Base-by-base conservation (phyloP, 2,329 filamentous ascomycete genomes). In the Alternaria gaisen region DNA sequence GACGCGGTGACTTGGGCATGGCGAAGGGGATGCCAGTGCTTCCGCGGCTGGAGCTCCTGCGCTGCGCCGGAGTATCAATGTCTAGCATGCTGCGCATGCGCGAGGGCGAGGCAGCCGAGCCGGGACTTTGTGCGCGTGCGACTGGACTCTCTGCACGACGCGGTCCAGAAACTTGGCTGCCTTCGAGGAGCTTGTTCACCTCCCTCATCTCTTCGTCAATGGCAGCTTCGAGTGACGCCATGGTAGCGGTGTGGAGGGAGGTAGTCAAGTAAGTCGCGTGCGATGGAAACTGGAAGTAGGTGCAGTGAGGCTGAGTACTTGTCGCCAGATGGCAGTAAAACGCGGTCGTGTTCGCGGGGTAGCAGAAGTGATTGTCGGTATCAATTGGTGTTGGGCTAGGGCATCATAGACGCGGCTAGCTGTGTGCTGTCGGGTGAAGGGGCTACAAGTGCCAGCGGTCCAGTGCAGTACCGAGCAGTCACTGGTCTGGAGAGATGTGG, bases 171-270 rank as follows among this genome's bases (percentile, higher is more conserved):
- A 57, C 66, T 20, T 66, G 64, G 24, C 68, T 81, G 44, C 84
- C 85, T 76, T 91, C 88, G 42, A 93, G 82, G 63, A 92, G 81
- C 48, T 88, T 88, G 67, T 93, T 82, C 40, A 93, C 88, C 79
- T 92, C 90, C 64, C 85, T 84, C 63, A 90, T 86, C 83, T 94
- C 91, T 82, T 93, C 89, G 74, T 93, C 91, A 65, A 93, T 83
- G 67, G 89, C 87, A 50, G 90, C 87, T 80, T 93, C 91, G 72
- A 94, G 87, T 72, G 90, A 93, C 60, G 70, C 63, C 89, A 92
- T 92, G 20, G 54, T 68, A 52, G 64, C 56, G 34, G 62, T 58
- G 62, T 53, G 40, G 44, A 32, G 38, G 40, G 44, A 32, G 38
- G 36, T 6, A 18, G 34, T 41, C 28, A 42, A 32, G 43, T 43